Conservation (phyloP, 2,329 filamentous ascomycete species). For the Botrytis cinerea region DNA sequence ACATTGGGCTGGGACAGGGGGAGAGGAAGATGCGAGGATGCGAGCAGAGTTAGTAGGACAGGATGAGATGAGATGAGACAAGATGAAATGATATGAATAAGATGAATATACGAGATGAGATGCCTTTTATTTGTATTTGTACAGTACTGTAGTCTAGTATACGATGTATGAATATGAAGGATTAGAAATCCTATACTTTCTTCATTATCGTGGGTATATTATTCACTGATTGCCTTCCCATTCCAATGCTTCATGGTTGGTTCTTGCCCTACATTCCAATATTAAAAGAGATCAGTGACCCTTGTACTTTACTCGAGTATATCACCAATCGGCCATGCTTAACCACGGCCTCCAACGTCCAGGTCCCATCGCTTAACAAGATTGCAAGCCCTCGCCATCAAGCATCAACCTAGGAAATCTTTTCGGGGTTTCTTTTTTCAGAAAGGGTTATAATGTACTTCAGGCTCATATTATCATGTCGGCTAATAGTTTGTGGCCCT, state of each 20-base stretch:
- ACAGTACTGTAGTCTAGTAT: slow-evolving; percentile 17
- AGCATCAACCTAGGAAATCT: no score
- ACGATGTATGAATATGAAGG: not conserved
- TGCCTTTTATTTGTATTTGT: slow-evolving; percentile 4
- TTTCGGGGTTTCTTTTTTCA: no score
- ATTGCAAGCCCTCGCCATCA: no score
- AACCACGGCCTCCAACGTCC: no score
- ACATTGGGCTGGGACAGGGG: not conserved
- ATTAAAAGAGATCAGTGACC: no score
- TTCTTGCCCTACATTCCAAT: not conserved
- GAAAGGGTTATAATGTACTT: no score
- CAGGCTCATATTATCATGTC: no score
- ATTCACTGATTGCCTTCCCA: not conserved
- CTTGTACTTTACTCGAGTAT: not conserved
- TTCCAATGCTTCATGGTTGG: not conserved
- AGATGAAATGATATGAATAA: slow-evolving; percentile 21
- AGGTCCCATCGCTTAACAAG: no score
- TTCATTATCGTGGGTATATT: not conserved
- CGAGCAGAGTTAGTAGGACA: not conserved
- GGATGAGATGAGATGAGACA: slow-evolving; percentile 13
- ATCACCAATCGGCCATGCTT: not conserved
- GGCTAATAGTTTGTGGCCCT: no score
- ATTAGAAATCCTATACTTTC: not conserved
- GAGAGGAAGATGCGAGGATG: not conserved
- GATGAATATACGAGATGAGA: slow-evolving; percentile 22